Evolutionary conservation across 768 basidiomycete species (phyloP).

Genomic region (Pisolithus marmoratus): DNA sequence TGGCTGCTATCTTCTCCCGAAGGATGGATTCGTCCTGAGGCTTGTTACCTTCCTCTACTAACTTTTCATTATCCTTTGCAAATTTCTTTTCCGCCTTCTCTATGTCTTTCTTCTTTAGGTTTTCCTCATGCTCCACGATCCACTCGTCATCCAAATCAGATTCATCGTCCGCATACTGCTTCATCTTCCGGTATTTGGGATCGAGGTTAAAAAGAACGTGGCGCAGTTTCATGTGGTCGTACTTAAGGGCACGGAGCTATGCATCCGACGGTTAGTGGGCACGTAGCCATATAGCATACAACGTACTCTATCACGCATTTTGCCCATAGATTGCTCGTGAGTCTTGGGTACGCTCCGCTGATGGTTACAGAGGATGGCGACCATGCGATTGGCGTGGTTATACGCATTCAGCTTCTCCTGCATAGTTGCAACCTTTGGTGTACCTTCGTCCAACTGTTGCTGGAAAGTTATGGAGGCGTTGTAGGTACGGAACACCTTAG

Average conservation of each 20-base stretch:
- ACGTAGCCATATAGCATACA: background rate
- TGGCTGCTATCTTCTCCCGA: slow-evolving; percentile 58
- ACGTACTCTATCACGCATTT: slow-evolving; percentile 84
- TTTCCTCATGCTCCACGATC: slow-evolving; percentile 74
- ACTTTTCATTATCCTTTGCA: slow-evolving; percentile 87
- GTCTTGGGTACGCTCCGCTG: slow-evolving; percentile 90
- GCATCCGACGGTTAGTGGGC: slow-evolving; percentile 5
- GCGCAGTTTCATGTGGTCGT: slow-evolving; percentile 95
- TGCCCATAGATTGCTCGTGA: slow-evolving; percentile 91
- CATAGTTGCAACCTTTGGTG: slow-evolving; percentile 62
- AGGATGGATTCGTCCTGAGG: slow-evolving; percentile 56
- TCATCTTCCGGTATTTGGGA: slow-evolving; percentile 74
- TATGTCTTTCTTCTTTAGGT: slow-evolving; percentile 70
- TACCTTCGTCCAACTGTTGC: slow-evolving; percentile 74
- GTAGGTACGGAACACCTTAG: slow-evolving; percentile 99
- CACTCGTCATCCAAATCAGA: slow-evolving; percentile 95
- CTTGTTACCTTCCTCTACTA: slow-evolving; percentile 63
- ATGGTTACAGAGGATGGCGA: slow-evolving; percentile 99
- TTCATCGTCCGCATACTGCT: slow-evolving; percentile 74
- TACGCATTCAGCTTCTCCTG: slow-evolving; percentile 97
- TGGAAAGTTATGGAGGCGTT: slow-evolving; percentile 98
- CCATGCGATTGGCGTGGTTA: slow-evolving; percentile 94
- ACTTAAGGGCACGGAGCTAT: slow-evolving; percentile 87
- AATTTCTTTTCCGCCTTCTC: slow-evolving; percentile 94
- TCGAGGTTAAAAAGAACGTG: slow-evolving; percentile 79